A percentile compares a stretch with the other conserved stretches of the same genome.
Conservation (phyloP, 805 yeast genomes). For the Isabelozyma gotoi region DNA sequence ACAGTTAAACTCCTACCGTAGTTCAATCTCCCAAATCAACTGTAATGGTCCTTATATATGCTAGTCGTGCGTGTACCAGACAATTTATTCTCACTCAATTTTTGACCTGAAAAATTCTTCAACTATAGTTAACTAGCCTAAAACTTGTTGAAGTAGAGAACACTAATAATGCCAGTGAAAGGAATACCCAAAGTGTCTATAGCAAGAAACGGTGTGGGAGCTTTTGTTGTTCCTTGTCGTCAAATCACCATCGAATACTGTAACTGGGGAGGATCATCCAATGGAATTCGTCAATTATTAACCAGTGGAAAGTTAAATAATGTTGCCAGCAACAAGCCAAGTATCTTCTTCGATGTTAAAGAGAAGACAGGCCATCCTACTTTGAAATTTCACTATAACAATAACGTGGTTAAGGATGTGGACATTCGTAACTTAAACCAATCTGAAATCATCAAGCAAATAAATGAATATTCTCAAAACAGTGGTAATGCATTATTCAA, state of each 20-base stretch:
- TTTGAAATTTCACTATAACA: slow-evolving; percentile 36
- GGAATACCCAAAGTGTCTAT: slow-evolving; percentile 58
- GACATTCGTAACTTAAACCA: slow-evolving; percentile 75
- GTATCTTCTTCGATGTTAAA: slow-evolving; percentile 68
- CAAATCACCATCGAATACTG: slow-evolving; percentile 77
- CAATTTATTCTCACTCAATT: not conserved
- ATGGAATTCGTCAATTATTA: slow-evolving; percentile 75
- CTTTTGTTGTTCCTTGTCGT: slow-evolving; percentile 73
- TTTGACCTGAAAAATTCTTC: not conserved
- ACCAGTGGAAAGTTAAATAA: slow-evolving; percentile 47
- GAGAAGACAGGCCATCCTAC: slow-evolving; percentile 85
- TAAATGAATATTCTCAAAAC: slow-evolving; percentile 62
- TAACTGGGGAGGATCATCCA: slow-evolving; percentile 94
- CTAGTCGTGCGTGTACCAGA: not conserved
- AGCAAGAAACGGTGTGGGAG: slow-evolving; percentile 75
- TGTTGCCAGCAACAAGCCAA: slow-evolving; percentile 61
- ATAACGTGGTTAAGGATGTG: slow-evolving; percentile 45
- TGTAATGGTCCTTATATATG: too few relatives aligned
- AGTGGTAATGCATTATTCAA: slow-evolving; percentile 68
- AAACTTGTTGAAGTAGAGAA: not conserved
- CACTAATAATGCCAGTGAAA: slow-evolving; percentile 50
- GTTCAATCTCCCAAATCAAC: too few relatives aligned
- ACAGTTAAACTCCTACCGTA: too few relatives aligned
- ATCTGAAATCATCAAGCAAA: slow-evolving; percentile 60
- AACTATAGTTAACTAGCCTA: not conserved